Conservation (phyloP, 345 rosid genomes). For the Boechera divaricarpa region DNA sequence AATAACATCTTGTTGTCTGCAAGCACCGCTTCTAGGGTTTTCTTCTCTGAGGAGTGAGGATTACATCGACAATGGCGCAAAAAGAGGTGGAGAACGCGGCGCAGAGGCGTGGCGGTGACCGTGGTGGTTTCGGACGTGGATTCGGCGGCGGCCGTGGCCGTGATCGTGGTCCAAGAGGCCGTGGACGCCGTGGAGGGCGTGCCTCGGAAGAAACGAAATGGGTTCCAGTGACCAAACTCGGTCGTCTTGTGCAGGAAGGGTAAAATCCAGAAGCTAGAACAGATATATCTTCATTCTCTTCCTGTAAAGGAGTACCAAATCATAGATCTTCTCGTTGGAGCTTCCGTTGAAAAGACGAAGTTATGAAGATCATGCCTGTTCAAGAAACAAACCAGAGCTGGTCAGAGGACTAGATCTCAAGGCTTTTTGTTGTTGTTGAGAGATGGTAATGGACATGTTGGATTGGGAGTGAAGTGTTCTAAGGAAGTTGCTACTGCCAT, state of each 20-base stretch:
- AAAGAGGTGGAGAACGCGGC: conserved; percentile 55
- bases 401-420: too few relatives aligned
- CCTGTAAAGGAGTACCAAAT: conserved; percentile 87
- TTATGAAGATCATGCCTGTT: conserved; percentile 86
- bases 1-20: too few relatives aligned
- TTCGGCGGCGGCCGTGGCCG: conserved; percentile 47
- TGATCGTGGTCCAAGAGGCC: conserved; percentile 45
- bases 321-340: conserved; percentile 66
- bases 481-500: conserved; percentile 1
- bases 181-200: conserved; percentile 70
- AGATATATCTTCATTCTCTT: conserved; percentile 77
- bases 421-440: too few relatives aligned
- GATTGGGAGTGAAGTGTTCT: too few relatives aligned
- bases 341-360: conserved; percentile 78
- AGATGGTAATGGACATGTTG: too few relatives aligned
- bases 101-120: conserved; percentile 53
- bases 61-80: conserved; percentile 56
- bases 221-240: conserved; percentile 84
- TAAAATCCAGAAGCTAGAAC: conserved; percentile 59
- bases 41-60: too few relatives aligned
- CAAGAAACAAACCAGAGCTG: conserved; percentile 94
- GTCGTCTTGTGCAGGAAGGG: conserved; percentile 69
- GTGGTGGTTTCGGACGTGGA: conserved; percentile 65
- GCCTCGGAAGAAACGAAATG: conserved; percentile 75
- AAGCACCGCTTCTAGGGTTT: not conserved